Percentiles rank a stretch among this genome's conserved stretches.
These are phyloP conservation scores for Scheffersomyces illinoinensis DNA, from an alignment of 1,139 yeast species.

Conservation along the genomic window DNA sequence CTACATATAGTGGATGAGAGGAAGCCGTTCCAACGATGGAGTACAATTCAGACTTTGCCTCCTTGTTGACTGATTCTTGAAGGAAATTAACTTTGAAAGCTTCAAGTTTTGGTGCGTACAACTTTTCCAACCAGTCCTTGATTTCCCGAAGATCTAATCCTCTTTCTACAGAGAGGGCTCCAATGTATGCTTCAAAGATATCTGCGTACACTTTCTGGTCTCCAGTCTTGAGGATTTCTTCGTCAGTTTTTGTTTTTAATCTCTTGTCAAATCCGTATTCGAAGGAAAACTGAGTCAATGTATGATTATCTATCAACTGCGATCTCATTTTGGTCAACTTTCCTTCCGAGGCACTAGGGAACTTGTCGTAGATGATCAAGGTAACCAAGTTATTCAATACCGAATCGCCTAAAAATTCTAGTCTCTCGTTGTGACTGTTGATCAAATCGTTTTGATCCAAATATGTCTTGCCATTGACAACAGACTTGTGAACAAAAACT, in stretches of 20 bases:
- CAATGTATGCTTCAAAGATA: slow-evolving; percentile 88
- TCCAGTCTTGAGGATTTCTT: slow-evolving; percentile 48
- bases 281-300: slow-evolving; percentile 69
- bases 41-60: slow-evolving; percentile 78
- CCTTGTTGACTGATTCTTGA: slow-evolving; percentile 41
- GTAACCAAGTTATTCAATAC: slow-evolving; percentile 76
- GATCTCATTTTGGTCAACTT: slow-evolving; percentile 72
- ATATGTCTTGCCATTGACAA: slow-evolving; percentile 59
- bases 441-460: slow-evolving; percentile 58
- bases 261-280: slow-evolving; percentile 68
- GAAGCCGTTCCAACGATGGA: slow-evolving; percentile 78
- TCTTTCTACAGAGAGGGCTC: slow-evolving; percentile 71
- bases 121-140: slow-evolving; percentile 57
- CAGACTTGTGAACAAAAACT: slow-evolving; percentile 83
- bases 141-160: slow-evolving; percentile 48
- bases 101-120: slow-evolving; percentile 40
- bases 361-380: slow-evolving; percentile 59
- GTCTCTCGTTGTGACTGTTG: slow-evolving; percentile 77
- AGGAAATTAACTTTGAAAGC: slow-evolving; percentile 28
- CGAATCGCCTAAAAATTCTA: slow-evolving; percentile 94
- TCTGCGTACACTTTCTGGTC: slow-evolving; percentile 70
- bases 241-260: slow-evolving; percentile 50
- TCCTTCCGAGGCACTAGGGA: slow-evolving; percentile 81
- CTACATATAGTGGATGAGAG: slow-evolving; percentile 63
- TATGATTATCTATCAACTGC: slow-evolving; percentile 70